These are phyloP conservation scores for Pelargonium fulgidum DNA, from an alignment of 441 rosid species.

Conservation along the genomic window DNA sequence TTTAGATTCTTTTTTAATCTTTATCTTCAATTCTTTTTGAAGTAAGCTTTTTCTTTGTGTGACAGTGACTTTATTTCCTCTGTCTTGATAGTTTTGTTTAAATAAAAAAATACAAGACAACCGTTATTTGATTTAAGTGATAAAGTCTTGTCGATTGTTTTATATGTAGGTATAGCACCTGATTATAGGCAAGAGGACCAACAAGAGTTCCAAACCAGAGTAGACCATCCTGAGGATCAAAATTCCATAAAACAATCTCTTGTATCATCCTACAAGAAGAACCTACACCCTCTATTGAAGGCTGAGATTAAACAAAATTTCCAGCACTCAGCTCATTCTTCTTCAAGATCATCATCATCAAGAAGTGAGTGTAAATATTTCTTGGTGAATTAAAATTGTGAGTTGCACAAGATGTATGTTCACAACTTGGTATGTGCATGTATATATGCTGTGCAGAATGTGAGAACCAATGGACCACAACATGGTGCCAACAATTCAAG, in stretches of 20 bases:
- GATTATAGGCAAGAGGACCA: conserved; percentile 54
- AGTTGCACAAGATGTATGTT: background rate
- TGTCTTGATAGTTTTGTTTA: no score
- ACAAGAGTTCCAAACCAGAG: conserved; percentile 35
- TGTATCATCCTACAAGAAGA: conserved; percentile 55
- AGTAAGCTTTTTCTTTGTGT: conserved; percentile 1
- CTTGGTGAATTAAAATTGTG: conserved; percentile 13
- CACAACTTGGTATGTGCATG: background rate
- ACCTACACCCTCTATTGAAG: conserved; percentile 47
- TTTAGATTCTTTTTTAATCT: background rate
- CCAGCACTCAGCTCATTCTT: conserved; percentile 21
- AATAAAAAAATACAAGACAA: no score
- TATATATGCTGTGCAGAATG: conserved; percentile 1
- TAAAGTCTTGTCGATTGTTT: no score
- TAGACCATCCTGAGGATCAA: conserved; percentile 55
- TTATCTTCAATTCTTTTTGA: conserved; percentile 4
- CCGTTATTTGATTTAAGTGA: no score
- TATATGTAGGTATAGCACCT: conserved; percentile 33
- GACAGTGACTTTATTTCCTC: background rate
- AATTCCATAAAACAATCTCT: conserved; percentile 52
- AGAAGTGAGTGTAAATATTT: conserved; percentile 31
- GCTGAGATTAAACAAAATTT: conserved; percentile 40
- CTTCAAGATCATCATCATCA: conserved; percentile 29
- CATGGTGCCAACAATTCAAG: conserved; percentile 53
- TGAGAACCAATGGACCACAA: conserved; percentile 34